Base-by-base conservation (phyloP, 331 rosid genomes). In the Telfairia occidentalis region DNA sequence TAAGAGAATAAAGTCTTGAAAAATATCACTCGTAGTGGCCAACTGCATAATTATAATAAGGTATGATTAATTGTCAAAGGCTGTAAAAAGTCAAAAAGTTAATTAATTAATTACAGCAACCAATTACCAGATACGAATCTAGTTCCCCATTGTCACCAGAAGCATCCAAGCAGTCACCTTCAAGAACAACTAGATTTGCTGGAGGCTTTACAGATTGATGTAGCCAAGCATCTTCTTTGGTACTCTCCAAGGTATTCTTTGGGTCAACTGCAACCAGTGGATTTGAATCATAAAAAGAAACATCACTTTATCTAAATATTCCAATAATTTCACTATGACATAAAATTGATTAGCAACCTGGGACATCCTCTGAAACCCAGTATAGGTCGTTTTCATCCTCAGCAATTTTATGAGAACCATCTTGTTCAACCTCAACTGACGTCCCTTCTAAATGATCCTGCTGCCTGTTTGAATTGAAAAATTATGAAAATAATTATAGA, bases 141-240 rank as follows among this genome's bases (percentile, higher is more conserved):
- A 92, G 82, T 75, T 95, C 97, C 78, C 96, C 92, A 10, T 88
- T 90, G 87, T 90, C 96, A 79, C 92, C 96, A 49, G 82, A 73
- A 24, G 89, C 71, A 79, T 91, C 98, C 76, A 94, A 82, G 85
- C 98, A 94, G 80, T 91, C 98, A 19, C 98, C 97, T 84, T 95
- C 98, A 26, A 91, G 96, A 71, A 95, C 97, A 78, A 91, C 96
- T 64, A 95, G 77, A 82, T 95, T 95, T 79, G 96, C 92, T 11
- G 96, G 98, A 63, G 98, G 88, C 83, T 90, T 91, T 64, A 86
- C 88, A 74, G 89, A 90, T 66, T 81, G 84, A 76, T 86, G 82
- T 79, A 82, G 83, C 81, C 79, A 71, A 69, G 81, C 77, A 49
- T 86, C 97, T 79, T 83, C 82, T 7, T 79, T 37, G 60, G 87